Percentiles rank a stretch among this genome's conserved stretches.
phyloP scores from a whole-genome alignment of 768 basidiomycete species.

The Tulasnella sp. region DNA sequence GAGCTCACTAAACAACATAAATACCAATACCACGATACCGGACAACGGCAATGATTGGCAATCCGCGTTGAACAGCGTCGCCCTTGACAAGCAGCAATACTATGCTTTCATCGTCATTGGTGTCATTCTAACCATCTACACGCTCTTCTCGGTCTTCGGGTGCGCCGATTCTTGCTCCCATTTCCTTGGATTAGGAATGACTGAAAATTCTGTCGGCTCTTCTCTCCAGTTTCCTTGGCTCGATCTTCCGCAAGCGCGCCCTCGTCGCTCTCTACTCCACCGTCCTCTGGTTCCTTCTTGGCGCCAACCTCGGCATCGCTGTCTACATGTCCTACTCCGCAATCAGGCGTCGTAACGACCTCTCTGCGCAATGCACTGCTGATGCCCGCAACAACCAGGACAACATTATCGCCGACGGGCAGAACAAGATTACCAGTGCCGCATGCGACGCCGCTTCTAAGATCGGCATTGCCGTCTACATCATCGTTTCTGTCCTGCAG shows the following conservation, averaged over 20 bases:
- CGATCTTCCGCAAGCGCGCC: slow-evolving; percentile 25
- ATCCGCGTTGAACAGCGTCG: slow-evolving; percentile 6
- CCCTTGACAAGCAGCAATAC: slow-evolving; percentile 20
- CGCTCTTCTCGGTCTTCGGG: slow-evolving; percentile 8
- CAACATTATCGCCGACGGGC: neutral
- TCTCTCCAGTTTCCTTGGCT: slow-evolving; percentile 16
- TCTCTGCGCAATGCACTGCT: neutral
- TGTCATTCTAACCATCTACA: slow-evolving; percentile 13
- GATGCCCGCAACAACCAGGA: slow-evolving; percentile 7
- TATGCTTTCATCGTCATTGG: slow-evolving; percentile 12
- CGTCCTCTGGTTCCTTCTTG: slow-evolving; percentile 24
- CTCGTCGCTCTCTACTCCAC: slow-evolving; percentile 26
- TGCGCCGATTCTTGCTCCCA: neutral
- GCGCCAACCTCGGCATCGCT: slow-evolving; percentile 6
- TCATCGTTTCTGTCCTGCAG: slow-evolving; percentile 4
- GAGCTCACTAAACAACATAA: slow-evolving; percentile 11
- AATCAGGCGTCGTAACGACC: neutral
- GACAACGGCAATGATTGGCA: neutral
- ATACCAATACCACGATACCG: slow-evolving; percentile 5
- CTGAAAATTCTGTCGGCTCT: neutral
- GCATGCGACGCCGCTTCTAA: slow-evolving; percentile 25
- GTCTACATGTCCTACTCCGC: neutral
- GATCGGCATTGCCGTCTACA: slow-evolving; percentile 16
- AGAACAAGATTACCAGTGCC: slow-evolving; percentile 15
- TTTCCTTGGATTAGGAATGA: neutral